These are phyloP conservation scores for Incumbomyces lentus DNA, from an alignment of 2,329 filamentous ascomycete species.

Conservation along the genomic window DNA sequence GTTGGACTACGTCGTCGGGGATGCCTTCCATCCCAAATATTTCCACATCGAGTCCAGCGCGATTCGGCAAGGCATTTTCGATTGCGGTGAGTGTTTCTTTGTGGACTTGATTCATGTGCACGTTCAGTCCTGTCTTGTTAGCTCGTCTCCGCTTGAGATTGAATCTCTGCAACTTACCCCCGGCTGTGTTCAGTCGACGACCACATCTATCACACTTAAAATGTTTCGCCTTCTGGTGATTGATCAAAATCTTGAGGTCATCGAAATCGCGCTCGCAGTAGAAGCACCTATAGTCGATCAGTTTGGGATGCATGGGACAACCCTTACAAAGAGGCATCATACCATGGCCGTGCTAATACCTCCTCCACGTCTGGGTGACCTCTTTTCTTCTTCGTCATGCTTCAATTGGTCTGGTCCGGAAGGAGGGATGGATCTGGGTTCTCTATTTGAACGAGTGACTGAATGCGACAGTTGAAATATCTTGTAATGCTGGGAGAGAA, in stretches of 20 bases:
- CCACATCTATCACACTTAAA: constrained; percentile 94
- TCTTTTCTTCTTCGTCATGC: constrained; percentile 85
- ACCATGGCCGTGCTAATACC: constrained; percentile 73
- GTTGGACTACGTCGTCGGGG: constrained; percentile 69
- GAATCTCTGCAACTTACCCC: constrained; percentile 50
- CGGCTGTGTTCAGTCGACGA: constrained; percentile 81
- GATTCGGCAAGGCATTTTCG: constrained; percentile 83
- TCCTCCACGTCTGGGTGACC: constrained; percentile 79
- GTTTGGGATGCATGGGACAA: too few species aligned
- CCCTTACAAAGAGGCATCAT: not conserved
- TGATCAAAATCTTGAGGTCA: constrained; percentile 90
- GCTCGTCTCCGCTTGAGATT: not conserved
- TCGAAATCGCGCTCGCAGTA: constrained; percentile 99
- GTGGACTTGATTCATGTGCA: constrained; percentile 98
- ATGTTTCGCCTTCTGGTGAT: constrained; percentile 98
- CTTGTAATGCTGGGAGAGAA: too few species aligned
- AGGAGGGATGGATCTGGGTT: too few species aligned
- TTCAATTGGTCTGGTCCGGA: not conserved
- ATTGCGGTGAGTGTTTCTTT: constrained; percentile 82
- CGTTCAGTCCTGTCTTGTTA: constrained; percentile 60
- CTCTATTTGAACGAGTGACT: too few species aligned
- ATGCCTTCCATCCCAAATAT: constrained; percentile 99
- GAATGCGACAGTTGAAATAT: too few species aligned
- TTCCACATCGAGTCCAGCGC: constrained; percentile 77
- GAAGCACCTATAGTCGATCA: constrained; percentile 52